Percentiles rank a stretch among this genome's conserved stretches.
Conservation (phyloP, 164 flowering plant genomes). For the Akebia trifoliata region DNA sequence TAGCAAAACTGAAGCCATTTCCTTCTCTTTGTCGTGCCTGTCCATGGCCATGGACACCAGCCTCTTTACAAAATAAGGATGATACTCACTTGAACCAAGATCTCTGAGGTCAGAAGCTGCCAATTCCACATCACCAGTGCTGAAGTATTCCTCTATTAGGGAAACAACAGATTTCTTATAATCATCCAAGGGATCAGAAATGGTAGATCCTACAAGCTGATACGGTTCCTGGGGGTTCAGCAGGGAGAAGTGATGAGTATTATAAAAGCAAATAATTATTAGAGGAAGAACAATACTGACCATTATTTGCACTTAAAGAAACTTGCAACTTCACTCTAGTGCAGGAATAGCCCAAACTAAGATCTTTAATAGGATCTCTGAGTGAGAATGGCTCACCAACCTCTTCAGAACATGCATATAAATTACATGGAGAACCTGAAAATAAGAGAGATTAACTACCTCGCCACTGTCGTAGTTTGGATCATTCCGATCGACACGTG, state of each 20-base stretch:
- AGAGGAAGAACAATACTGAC: background rate
- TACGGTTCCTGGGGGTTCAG: constrained; percentile 73
- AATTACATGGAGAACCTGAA: background rate
- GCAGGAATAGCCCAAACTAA: too few species aligned
- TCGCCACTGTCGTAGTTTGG: constrained; percentile 99
- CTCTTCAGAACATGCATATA: too few species aligned
- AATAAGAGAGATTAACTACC: constrained; percentile 33
- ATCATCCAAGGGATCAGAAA: constrained; percentile 84
- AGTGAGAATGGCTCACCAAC: too few species aligned
- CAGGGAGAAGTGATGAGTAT: too few species aligned
- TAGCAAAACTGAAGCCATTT: constrained; percentile 94
- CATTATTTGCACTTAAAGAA: background rate
- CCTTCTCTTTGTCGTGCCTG: constrained; percentile 95
- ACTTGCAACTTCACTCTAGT: too few species aligned
- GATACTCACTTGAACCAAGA: constrained; percentile 71
- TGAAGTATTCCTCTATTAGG: constrained; percentile 90
- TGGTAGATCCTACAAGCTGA: constrained; percentile 71
- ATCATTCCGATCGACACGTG: constrained; percentile 86
- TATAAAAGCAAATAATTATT: background rate
- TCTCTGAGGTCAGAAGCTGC: constrained; percentile 86
- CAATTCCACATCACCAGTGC: constrained; percentile 71
- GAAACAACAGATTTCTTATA: constrained; percentile 86
- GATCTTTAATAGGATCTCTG: too few species aligned
- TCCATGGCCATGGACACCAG: constrained; percentile 97
- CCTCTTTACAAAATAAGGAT: constrained; percentile 84